A percentile compares a stretch with the other conserved stretches of the same genome.
Conservation (phyloP, 2,329 filamentous ascomycete genomes). For the Fusarium sp. region DNA sequence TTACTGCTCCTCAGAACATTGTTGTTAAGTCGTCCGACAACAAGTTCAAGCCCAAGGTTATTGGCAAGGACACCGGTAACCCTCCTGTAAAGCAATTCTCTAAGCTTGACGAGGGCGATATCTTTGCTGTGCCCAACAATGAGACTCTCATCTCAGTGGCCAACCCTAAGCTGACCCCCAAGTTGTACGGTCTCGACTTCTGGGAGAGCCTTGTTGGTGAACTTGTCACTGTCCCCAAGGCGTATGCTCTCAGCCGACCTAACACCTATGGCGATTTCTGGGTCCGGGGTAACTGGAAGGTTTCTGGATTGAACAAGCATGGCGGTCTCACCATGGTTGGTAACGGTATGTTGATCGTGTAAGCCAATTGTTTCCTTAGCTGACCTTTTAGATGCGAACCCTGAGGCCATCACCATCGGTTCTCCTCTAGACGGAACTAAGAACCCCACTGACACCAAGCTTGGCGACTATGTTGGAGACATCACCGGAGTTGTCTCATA, state of each 20-base stretch:
- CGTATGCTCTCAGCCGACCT: slow-evolving; percentile 69
- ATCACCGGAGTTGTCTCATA: slow-evolving; percentile 77
- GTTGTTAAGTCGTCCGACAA: slow-evolving; percentile 66
- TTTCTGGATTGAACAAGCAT: slow-evolving; percentile 71
- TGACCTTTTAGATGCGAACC: slow-evolving; percentile 69
- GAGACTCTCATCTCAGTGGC: slow-evolving; percentile 65
- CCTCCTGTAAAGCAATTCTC: slow-evolving; percentile 74
- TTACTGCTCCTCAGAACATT: slow-evolving; percentile 67
- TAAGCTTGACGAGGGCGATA: slow-evolving; percentile 72
- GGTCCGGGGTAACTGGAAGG: slow-evolving; percentile 74
- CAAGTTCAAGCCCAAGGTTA: slow-evolving; percentile 67
- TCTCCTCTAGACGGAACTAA: slow-evolving; percentile 72
- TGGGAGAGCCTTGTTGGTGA: slow-evolving; percentile 79
- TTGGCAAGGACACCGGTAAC: slow-evolving; percentile 67
- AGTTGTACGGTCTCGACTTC: slow-evolving; percentile 76
- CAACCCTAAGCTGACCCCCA: slow-evolving; percentile 73
- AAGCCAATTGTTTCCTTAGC: background rate
- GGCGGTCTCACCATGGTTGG: slow-evolving; percentile 74
- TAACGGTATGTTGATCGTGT: slow-evolving; percentile 55
- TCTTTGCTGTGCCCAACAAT: slow-evolving; percentile 75
- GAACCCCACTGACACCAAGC: slow-evolving; percentile 70
- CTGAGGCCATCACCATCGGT: slow-evolving; percentile 75
- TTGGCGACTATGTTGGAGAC: slow-evolving; percentile 74
- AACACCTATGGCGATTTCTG: slow-evolving; percentile 77
- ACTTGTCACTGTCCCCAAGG: slow-evolving; percentile 71